Evolutionary conservation across 495 filamentous ascomycete species (phyloP).

Genomic region (Chaetomium fimeti): DNA sequence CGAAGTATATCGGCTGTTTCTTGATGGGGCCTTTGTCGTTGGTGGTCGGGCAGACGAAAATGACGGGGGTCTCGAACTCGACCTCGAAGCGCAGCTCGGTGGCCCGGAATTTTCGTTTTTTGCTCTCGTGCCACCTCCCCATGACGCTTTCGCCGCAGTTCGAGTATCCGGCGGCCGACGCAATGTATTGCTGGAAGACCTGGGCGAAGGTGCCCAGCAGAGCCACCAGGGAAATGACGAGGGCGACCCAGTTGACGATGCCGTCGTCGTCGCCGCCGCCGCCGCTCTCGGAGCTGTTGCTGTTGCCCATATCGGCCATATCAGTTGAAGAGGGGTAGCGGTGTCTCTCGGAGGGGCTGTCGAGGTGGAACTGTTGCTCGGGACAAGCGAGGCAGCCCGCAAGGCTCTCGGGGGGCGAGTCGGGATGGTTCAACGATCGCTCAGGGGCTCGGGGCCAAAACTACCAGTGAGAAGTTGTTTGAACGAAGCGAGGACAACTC

Average conservation of each 20-base stretch:
- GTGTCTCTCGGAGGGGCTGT: neutral
- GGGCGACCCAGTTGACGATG: conserved; percentile 32
- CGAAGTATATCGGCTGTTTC: conserved; percentile 35
- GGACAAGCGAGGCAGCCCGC: neutral
- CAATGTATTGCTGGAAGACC: conserved; percentile 46
- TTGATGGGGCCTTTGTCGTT: conserved; percentile 44
- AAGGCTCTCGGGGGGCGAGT: neutral
- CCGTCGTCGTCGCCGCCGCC: conserved; percentile 12
- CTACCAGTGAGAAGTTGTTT: neutral
- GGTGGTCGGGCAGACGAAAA: conserved; percentile 46
- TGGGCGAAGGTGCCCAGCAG: conserved; percentile 43
- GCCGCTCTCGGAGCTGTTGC: neutral
- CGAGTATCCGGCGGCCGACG: conserved; percentile 42
- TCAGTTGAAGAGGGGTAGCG: neutral
- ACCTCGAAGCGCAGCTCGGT: conserved; percentile 52
- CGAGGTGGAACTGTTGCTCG: neutral
- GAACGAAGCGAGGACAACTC: neutral
- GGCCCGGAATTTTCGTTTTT: conserved; percentile 41
- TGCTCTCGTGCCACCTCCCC: conserved; percentile 45
- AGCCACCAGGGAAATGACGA: conserved; percentile 41
- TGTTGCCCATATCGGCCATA: conserved; percentile 11
- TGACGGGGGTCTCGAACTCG: conserved; percentile 49
- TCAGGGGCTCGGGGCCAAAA: neutral
- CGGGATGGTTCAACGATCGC: neutral
- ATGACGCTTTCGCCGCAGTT: conserved; percentile 47